Conservation (phyloP, 2,329 filamentous ascomycete genomes). For the Colletotrichum sp. region DNA sequence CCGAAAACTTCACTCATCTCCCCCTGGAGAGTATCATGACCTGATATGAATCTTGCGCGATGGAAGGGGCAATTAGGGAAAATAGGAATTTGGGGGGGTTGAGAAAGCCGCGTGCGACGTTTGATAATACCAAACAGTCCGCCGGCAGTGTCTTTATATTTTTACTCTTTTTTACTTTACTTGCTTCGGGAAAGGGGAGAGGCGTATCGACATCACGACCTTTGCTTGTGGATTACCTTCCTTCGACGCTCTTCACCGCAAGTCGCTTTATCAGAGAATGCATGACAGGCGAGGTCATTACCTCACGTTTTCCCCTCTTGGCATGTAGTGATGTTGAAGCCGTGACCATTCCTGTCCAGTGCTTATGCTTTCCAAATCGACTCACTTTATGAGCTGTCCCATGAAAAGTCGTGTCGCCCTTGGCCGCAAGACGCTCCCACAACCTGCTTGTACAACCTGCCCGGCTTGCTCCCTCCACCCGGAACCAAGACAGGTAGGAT, state of each 20-base stretch:
- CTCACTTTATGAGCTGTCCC: constrained; percentile 43
- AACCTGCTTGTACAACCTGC: too few species aligned
- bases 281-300: constrained; percentile 4
- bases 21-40: constrained; percentile 23
- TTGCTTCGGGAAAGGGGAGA: constrained; percentile 9
- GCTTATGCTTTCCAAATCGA: too few species aligned
- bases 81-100: constrained; percentile 10
- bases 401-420: constrained; percentile 41
- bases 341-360: not conserved
- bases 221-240: constrained; percentile 21
- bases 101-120: constrained; percentile 8
- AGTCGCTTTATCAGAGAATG: constrained; percentile 21
- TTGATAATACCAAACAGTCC: not conserved
- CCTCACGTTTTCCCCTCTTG: not conserved
- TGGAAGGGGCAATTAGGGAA: constrained; percentile 17
- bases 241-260: constrained; percentile 18
- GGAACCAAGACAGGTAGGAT: constrained; percentile 36
- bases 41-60: constrained; percentile 23
- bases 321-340: not conserved
- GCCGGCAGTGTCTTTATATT: constrained; percentile 12
- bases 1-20: constrained; percentile 22
- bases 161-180: not conserved
- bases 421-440: constrained; percentile 45
- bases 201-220: constrained; percentile 16
- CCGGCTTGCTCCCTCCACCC: too few species aligned